phyloP scores from a whole-genome alignment of 257 asterid genomes.

The Plectranthus barbatus region DNA sequence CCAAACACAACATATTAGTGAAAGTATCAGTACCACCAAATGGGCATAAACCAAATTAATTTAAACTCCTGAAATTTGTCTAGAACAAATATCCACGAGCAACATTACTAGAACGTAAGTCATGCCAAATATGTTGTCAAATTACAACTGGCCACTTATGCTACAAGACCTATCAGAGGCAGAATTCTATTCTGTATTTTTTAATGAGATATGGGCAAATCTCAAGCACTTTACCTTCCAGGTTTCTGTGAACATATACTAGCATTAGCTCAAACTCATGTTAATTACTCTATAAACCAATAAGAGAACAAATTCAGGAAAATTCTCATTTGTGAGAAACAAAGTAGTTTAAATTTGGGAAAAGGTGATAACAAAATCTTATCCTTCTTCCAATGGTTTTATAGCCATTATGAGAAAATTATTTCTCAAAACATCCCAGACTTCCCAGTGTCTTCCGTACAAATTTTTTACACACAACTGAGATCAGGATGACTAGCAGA shows the following conservation, averaged over 20 bases:
- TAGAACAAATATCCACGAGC: background rate
- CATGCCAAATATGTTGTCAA: background rate
- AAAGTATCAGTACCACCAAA: background rate
- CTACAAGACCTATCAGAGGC: background rate
- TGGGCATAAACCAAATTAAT: background rate
- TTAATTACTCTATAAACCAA: background rate
- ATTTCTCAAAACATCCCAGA: background rate
- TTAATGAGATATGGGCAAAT: background rate
- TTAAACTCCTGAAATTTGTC: slow-evolving; percentile 3
- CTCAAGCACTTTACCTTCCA: background rate
- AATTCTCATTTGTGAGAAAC: background rate
- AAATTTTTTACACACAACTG: background rate
- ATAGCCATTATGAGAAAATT: background rate
- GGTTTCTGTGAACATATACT: background rate
- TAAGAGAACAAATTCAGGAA: too few species aligned
- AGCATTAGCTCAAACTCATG: background rate
- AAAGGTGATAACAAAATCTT: background rate
- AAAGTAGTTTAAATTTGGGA: background rate
- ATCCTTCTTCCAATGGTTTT: background rate
- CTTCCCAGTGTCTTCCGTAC: background rate
- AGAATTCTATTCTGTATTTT: background rate
- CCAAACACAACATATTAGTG: background rate
- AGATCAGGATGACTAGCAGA: slow-evolving; percentile 1
- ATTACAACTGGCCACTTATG: background rate
- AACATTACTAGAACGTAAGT: background rate